Base-by-base conservation (phyloP, 345 rosid genomes). In the Brassica juncea region DNA sequence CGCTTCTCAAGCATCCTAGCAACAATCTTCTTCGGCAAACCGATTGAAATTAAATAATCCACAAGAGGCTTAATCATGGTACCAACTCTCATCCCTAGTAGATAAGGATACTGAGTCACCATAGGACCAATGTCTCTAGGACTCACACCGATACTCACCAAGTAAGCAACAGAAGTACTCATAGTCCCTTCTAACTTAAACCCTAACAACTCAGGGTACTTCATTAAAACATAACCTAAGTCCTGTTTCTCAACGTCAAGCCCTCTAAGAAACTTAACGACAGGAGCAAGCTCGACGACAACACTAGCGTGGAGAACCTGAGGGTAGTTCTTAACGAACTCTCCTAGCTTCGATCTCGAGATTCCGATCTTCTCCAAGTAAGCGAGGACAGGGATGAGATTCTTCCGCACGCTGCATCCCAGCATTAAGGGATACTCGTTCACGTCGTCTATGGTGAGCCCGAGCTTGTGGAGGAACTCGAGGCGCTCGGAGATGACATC, bases 51-150 rank as follows among this genome's bases (percentile, higher is more conserved):
- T 66, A 92, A 71, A 77, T 90, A 90, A 81, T 92, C 95, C 6
- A 91, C 92, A 25, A 92, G 82, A 1, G 93, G 97, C 77, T 92
- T 94, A 71, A 94, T 92, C 87, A 85, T 70, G 0, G 97, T 94
- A 39, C 97, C 99, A 65, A 91, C 99, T 85, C 99, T 88, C 95
- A 91, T 94, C 66, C 97, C 97, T 70, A 94, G 70, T 32, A 94
- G 69, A 77, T 88, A 94, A 0, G 97, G 99, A 84, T 86, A 92
- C 39, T 94, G 97, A 6, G 97, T 90, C 81, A 91, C 94, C 97
- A 91, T 90, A 6, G 99, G 97, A 77, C 99, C 97, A 39, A 92
- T 90, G 69, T 94, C 99, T 68, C 99, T 86, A 42, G 95, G 97
- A 79, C 83, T 84, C 74, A 94, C 97, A 81, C 99, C 97, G 6